Percentiles rank a stretch among this genome's conserved stretches.
These are phyloP conservation scores for Cyberlindnera saturnus DNA, from an alignment of 805 yeast species.

Conservation along the genomic window DNA sequence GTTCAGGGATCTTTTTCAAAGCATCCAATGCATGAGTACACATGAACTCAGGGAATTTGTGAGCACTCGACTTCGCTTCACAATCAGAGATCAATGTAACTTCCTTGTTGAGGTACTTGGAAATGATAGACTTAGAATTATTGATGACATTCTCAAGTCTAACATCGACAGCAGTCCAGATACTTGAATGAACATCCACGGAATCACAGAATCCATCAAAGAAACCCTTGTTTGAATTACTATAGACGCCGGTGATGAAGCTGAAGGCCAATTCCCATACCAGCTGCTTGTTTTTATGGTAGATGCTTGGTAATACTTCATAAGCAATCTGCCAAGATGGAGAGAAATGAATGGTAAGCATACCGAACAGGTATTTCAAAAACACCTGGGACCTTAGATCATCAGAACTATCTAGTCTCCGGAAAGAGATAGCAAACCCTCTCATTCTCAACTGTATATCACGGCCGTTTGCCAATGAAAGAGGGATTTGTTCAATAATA, in stretches of 20 bases:
- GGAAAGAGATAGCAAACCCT: slow-evolving; percentile 40
- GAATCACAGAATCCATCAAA: slow-evolving; percentile 10
- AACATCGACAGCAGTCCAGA: slow-evolving; percentile 17
- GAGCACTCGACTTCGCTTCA: slow-evolving; percentile 9
- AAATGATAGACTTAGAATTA: slow-evolving; percentile 5
- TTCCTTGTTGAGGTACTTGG: slow-evolving; percentile 7
- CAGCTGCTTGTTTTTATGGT: slow-evolving; percentile 32
- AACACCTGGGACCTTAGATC: slow-evolving; percentile 27
- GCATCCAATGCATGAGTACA: slow-evolving; percentile 55
- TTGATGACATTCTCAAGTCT: slow-evolving; percentile 13
- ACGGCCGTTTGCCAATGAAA: slow-evolving; percentile 63
- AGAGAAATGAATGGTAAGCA: slow-evolving; percentile 66
- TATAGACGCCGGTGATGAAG: slow-evolving; percentile 24
- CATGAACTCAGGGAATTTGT: slow-evolving; percentile 12
- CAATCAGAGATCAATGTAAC: slow-evolving; percentile 8
- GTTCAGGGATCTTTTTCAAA: slow-evolving; percentile 48
- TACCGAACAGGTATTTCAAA: slow-evolving; percentile 56
- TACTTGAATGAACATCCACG: slow-evolving; percentile 4
- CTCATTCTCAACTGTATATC: slow-evolving; percentile 69
- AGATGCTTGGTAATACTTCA: slow-evolving; percentile 48
- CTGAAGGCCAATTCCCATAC: slow-evolving; percentile 52
- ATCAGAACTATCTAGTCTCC: slow-evolving; percentile 22
- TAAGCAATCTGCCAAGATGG: slow-evolving; percentile 81
- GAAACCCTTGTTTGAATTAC: slow-evolving; percentile 1
- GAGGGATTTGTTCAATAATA: slow-evolving; percentile 66